Percentiles rank a stretch among this genome's conserved stretches.
These are phyloP conservation scores for Iodosphaeria phyllophila DNA, from an alignment of 2,329 filamentous ascomycete species.

Conservation along the genomic window DNA sequence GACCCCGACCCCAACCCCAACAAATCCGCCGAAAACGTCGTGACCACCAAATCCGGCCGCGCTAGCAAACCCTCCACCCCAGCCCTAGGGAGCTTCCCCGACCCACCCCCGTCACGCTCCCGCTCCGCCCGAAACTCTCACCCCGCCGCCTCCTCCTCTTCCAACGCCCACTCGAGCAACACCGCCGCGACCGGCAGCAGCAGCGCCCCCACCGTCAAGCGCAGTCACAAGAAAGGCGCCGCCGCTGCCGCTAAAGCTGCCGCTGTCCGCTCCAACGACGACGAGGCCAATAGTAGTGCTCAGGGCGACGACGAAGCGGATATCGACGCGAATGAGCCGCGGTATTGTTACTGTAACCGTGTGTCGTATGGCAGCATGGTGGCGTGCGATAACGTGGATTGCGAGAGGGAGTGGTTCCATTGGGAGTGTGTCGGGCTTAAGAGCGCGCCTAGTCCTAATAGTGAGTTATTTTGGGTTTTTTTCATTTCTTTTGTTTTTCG, in stretches of 20 bases:
- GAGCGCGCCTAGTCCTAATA: constrained; percentile 57
- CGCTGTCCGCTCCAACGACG: constrained; percentile 25
- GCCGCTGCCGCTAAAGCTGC: constrained; percentile 19
- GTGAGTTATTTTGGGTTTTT: constrained; percentile 26
- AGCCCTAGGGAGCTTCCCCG: constrained; percentile 38
- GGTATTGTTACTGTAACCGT: constrained; percentile 65
- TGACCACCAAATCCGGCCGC: constrained; percentile 43
- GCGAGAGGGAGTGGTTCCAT: constrained; percentile 69
- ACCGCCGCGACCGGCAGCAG: constrained; percentile 32
- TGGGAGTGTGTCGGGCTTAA: constrained; percentile 64
- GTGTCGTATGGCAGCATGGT: constrained; percentile 77
- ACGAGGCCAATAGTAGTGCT: constrained; percentile 22
- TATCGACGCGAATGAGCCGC: constrained; percentile 48
- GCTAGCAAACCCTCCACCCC: constrained; percentile 50
- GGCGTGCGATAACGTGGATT: constrained; percentile 56
- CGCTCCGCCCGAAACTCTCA: constrained; percentile 29
- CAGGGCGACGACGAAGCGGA: constrained; percentile 36
- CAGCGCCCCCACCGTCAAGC: constrained; percentile 21
- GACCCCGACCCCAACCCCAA: constrained; percentile 26
- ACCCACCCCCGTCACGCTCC: constrained; percentile 32
- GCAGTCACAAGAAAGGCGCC: constrained; percentile 40
- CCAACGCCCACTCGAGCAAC: constrained; percentile 34
- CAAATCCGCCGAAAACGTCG: constrained; percentile 18
- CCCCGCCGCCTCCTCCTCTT: constrained; percentile 23
- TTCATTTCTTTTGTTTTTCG: not conserved